Evolutionary conservation across 257 asterid species (phyloP).

Genomic region (Fraxinus pennsylvanica): DNA sequence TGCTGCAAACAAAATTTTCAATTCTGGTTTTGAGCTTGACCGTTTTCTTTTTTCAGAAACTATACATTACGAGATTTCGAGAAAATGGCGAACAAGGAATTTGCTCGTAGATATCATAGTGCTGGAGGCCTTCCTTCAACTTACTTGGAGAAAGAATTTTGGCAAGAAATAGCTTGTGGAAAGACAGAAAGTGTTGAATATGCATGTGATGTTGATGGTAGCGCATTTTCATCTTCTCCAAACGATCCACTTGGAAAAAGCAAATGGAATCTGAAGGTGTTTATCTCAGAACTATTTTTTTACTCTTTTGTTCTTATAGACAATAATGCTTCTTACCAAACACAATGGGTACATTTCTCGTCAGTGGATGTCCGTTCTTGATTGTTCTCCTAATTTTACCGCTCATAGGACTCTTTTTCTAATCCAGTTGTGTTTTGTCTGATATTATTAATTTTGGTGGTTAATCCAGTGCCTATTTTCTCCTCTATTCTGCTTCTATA

Average conservation of each 20-base stretch:
- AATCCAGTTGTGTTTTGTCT: not conserved
- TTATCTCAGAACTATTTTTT: constrained; percentile 25
- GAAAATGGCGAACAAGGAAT: constrained; percentile 98
- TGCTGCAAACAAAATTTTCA: constrained; percentile 2
- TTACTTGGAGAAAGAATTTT: constrained; percentile 93
- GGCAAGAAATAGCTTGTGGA: constrained; percentile 97
- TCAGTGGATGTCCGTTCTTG: constrained; percentile 4
- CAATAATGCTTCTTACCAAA: constrained; percentile 2
- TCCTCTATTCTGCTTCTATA: not conserved
- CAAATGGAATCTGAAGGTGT: constrained; percentile 98
- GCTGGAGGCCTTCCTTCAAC: constrained; percentile 89
- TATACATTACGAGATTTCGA: constrained; percentile 94
- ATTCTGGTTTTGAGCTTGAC: constrained; percentile 32
- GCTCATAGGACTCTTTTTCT: constrained; percentile 10
- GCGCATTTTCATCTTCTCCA: constrained; percentile 94
- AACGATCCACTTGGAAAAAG: constrained; percentile 83
- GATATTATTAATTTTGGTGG: constrained; percentile 4
- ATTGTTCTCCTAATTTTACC: constrained; percentile 10
- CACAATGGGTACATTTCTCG: not conserved
- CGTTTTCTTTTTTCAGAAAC: constrained; percentile 60
- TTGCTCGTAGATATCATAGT: constrained; percentile 86
- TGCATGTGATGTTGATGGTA: constrained; percentile 99
- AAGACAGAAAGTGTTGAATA: constrained; percentile 98
- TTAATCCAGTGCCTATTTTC: not conserved
- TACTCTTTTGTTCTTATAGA: constrained; percentile 6